Evolutionary conservation across 257 asterid genomes (phyloP).

Genomic region (Knoxia roxburghii): DNA sequence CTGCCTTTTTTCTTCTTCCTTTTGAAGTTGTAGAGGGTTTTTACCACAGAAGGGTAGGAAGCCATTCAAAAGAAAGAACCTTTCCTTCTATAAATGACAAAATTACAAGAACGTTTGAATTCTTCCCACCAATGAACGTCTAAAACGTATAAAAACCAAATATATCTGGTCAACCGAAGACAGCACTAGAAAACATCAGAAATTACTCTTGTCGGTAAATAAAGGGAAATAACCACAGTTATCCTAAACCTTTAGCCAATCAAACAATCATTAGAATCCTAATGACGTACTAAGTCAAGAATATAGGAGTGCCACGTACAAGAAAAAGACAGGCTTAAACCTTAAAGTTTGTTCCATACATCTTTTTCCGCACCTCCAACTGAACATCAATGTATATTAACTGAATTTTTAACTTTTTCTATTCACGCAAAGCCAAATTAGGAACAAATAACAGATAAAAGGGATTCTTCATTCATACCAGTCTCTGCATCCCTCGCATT

Average conservation of each 20-base stretch:
- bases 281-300: background rate
- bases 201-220: background rate
- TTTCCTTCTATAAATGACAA: background rate
- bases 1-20: no score
- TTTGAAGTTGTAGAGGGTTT: background rate
- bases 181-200: background rate
- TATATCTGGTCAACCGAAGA: background rate
- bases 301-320: background rate
- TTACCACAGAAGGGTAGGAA: background rate
- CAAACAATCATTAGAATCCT: background rate
- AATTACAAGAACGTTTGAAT: no score
- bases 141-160: background rate
- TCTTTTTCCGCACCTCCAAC: background rate
- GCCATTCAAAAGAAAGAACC: background rate
- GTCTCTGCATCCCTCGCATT: slow-evolving; percentile 65
- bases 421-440: no score
- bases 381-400: background rate
- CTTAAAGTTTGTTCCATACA: background rate
- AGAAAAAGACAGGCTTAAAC: background rate
- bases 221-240: background rate
- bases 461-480: no score
- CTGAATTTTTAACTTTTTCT: no score
- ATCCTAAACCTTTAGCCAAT: background rate
- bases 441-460: no score
- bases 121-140: background rate